These are phyloP conservation scores for Globisporangium solare DNA, from an alignment of 352 stramenopile species.

Conservation along the genomic window DNA sequence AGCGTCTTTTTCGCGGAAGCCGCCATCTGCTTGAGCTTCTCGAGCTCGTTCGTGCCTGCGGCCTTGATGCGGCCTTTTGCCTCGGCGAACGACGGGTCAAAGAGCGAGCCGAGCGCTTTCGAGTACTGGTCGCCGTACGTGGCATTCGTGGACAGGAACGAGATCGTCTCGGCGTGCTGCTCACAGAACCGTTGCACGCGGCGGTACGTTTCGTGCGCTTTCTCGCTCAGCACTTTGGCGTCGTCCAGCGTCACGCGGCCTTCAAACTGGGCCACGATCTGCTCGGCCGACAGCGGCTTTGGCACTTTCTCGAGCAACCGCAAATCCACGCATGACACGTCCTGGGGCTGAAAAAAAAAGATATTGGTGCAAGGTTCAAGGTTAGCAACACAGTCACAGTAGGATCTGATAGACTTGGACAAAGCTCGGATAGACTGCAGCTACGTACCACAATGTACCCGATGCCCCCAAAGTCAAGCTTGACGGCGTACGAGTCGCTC, in stretches of 20 bases:
- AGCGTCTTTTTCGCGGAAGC: slow-evolving; percentile 49
- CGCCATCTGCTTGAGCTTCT: slow-evolving; percentile 50
- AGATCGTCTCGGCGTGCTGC: slow-evolving; percentile 63
- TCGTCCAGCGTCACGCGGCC: slow-evolving; percentile 60
- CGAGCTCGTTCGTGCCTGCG: slow-evolving; percentile 43
- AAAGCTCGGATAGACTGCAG: background rate
- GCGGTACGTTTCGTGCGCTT: slow-evolving; percentile 47
- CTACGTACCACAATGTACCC: slow-evolving; percentile 30
- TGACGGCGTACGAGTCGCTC: slow-evolving; percentile 35
- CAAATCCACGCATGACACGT: slow-evolving; percentile 64
- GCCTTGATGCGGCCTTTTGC: slow-evolving; percentile 45
- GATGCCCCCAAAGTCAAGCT: slow-evolving; percentile 35
- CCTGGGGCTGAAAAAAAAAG: slow-evolving; percentile 22
- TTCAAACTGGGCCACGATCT: slow-evolving; percentile 65
- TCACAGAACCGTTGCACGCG: slow-evolving; percentile 65
- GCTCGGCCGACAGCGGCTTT: slow-evolving; percentile 57
- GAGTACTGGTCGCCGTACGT: slow-evolving; percentile 69
- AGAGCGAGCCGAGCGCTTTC: slow-evolving; percentile 38
- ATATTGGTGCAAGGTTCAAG: background rate
- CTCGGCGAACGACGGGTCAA: slow-evolving; percentile 64
- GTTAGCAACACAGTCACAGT: too few relatives aligned
- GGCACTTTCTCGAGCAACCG: slow-evolving; percentile 60
- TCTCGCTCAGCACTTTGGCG: slow-evolving; percentile 40
- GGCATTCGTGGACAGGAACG: slow-evolving; percentile 69
- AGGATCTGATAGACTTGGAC: too few relatives aligned